Percentiles rank a stretch among this genome's conserved stretches.
Evolutionary conservation across 179 eudicot genomes (phyloP).

Genomic region (Beta lomatogona): DNA sequence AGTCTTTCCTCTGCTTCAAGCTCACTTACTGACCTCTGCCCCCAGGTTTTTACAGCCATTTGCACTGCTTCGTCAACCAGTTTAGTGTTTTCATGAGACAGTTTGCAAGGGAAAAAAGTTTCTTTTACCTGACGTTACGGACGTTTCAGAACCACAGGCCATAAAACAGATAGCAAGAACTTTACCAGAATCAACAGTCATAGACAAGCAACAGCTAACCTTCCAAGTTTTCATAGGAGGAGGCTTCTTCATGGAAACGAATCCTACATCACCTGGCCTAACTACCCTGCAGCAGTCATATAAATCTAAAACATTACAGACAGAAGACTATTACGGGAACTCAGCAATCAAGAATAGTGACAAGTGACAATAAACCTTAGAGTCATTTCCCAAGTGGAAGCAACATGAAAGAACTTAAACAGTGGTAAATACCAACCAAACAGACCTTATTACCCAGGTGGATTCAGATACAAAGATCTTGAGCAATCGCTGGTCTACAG

Average conservation of each 20-base stretch:
- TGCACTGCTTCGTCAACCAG: conserved; percentile 84
- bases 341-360: not conserved
- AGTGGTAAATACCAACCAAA: not conserved
- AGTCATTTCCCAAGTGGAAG: not conserved
- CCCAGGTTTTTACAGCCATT: conserved; percentile 83
- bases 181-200: conserved; percentile 24
- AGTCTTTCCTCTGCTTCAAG: conserved; percentile 96
- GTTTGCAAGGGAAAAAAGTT: conserved; percentile 80
- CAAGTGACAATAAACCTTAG: not conserved
- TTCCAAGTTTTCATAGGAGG: conserved; percentile 82
- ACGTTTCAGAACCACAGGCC: not conserved
- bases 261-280: conserved; percentile 77
- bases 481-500: not conserved
- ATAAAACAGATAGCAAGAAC: not conserved
- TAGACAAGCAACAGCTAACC: conserved; percentile 44
- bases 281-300: conserved; percentile 71
- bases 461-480: not conserved
- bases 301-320: not conserved
- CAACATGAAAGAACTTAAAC: no score
- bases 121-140: conserved; percentile 72
- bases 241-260: conserved; percentile 81
- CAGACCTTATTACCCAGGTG: not conserved
- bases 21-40: conserved; percentile 78
- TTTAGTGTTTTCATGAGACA: conserved; percentile 56
- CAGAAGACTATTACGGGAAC: not conserved